phyloP scores from a whole-genome alignment of 192 early-diverging fungal genomes.

The Coemansia sp. region DNA sequence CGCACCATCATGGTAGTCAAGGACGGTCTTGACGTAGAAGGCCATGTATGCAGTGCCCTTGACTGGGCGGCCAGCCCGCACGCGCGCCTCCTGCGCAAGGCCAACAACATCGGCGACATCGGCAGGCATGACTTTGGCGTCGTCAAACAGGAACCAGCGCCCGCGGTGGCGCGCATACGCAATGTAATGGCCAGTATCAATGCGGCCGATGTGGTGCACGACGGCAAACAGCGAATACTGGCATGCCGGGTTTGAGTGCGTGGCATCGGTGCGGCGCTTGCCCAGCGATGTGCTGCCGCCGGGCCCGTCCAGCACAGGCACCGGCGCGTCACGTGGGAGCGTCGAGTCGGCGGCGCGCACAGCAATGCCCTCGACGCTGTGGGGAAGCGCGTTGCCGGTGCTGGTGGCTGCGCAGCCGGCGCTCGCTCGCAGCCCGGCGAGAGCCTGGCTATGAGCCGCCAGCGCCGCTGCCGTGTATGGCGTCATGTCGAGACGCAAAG shows the following conservation, averaged over 20 bases:
- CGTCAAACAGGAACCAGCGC: constrained; percentile 91
- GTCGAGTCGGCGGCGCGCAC: constrained; percentile 7
- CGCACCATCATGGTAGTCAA: constrained; percentile 63
- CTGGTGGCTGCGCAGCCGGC: constrained; percentile 31
- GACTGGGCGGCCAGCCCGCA: constrained; percentile 44
- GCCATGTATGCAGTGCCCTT: constrained; percentile 77
- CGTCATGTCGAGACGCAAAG: constrained; percentile 86
- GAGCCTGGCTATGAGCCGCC: constrained; percentile 46
- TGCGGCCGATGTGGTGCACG: constrained; percentile 84
- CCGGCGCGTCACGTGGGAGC: constrained; percentile 21
- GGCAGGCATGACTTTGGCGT: constrained; percentile 73
- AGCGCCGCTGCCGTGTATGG: constrained; percentile 77
- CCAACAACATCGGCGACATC: constrained; percentile 73
- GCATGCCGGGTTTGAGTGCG: constrained; percentile 66
- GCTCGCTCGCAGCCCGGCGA: constrained; percentile 36
- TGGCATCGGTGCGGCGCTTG: constrained; percentile 34
- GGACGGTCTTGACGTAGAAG: constrained; percentile 75
- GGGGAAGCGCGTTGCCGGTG: constrained; percentile 46
- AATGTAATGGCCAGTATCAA: constrained; percentile 97
- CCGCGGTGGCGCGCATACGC: constrained; percentile 77
- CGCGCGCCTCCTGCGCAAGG: constrained; percentile 61
- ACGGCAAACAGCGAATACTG: constrained; percentile 89
- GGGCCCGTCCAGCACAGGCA: constrained; percentile 36
- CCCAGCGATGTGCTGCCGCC: constrained; percentile 31
- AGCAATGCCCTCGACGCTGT: constrained; percentile 21